phyloP scores from a whole-genome alignment of 768 basidiomycete species.

The Hysterangium stoloniferum region DNA sequence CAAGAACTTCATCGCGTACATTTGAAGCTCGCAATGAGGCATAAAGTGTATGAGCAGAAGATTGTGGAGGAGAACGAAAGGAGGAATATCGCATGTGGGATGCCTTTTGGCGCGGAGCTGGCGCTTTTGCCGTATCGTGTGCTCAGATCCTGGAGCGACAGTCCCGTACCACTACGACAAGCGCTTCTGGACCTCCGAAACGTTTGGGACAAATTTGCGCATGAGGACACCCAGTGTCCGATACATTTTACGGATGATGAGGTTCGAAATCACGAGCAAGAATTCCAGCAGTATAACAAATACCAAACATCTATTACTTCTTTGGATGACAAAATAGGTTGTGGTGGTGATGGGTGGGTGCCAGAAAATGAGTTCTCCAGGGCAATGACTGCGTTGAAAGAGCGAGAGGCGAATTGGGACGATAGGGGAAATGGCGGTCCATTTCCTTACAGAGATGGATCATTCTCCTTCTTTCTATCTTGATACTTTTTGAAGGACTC shows the following conservation, averaged over 20 bases:
- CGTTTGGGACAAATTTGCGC: background rate
- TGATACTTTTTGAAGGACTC: background rate
- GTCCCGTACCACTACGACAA: background rate
- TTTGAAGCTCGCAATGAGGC: slow-evolving; percentile 1
- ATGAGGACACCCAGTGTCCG: background rate
- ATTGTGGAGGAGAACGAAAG: background rate
- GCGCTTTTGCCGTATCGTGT: background rate
- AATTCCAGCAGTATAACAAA: background rate
- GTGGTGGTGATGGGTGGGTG: slow-evolving; percentile 4
- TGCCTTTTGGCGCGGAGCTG: background rate
- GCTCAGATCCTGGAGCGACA: slow-evolving; percentile 2
- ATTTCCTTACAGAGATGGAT: background rate
- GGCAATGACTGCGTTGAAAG: background rate
- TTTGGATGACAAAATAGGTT: background rate
- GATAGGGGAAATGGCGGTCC: background rate
- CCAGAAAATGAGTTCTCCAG: background rate
- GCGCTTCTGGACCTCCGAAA: background rate
- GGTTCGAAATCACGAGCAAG: background rate
- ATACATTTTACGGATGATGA: background rate
- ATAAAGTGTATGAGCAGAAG: background rate
- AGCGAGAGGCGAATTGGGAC: background rate
- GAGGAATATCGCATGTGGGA: background rate
- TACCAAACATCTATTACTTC: background rate
- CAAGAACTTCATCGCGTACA: background rate
- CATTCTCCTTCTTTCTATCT: slow-evolving; percentile 1